These are phyloP conservation scores for Hypoxylon sp. DNA, from an alignment of 2,329 filamentous ascomycete species.

Conservation along the genomic window DNA sequence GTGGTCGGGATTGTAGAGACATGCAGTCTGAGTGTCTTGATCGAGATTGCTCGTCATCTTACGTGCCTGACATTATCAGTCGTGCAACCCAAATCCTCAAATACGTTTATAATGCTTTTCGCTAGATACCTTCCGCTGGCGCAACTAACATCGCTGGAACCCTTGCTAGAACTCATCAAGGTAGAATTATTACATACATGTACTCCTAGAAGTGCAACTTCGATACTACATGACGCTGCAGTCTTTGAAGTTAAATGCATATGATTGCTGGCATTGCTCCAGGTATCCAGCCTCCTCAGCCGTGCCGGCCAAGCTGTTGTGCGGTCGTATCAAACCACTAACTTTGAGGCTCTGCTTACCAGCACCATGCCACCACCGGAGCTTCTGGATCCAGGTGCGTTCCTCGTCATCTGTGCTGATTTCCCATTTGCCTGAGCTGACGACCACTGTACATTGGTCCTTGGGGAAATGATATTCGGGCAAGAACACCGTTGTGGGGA, in stretches of 20 bases:
- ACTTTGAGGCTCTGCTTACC: conserved; percentile 86
- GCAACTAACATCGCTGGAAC: background rate
- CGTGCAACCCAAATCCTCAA: conserved; percentile 30
- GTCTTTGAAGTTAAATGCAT: conserved; percentile 60
- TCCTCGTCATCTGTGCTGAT: conserved; percentile 80
- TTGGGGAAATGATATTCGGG: conserved; percentile 94
- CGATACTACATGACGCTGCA: conserved; percentile 66
- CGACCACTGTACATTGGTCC: conserved; percentile 76
- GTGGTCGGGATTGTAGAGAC: conserved; percentile 24
- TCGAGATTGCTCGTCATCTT: conserved; percentile 32
- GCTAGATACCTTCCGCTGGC: background rate
- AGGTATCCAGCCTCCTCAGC: conserved; percentile 84
- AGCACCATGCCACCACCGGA: conserved; percentile 93
- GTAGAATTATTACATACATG: conserved; percentile 16
- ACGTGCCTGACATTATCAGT: conserved; percentile 25
- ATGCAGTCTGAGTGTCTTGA: conserved; percentile 33
- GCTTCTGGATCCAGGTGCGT: conserved; percentile 76
- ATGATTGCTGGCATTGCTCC: conserved; percentile 71
- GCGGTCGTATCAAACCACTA: conserved; percentile 77
- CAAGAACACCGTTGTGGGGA: conserved; percentile 85
- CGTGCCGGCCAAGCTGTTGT: conserved; percentile 67
- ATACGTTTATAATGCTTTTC: conserved; percentile 7
- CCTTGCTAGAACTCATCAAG: background rate
- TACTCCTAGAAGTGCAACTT: background rate
- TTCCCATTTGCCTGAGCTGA: conserved; percentile 90